A percentile compares a stretch with the other conserved stretches of the same genome.
Evolutionary conservation across 2,329 filamentous ascomycete genomes (phyloP).

Genomic region (Alternaria sp.): DNA sequence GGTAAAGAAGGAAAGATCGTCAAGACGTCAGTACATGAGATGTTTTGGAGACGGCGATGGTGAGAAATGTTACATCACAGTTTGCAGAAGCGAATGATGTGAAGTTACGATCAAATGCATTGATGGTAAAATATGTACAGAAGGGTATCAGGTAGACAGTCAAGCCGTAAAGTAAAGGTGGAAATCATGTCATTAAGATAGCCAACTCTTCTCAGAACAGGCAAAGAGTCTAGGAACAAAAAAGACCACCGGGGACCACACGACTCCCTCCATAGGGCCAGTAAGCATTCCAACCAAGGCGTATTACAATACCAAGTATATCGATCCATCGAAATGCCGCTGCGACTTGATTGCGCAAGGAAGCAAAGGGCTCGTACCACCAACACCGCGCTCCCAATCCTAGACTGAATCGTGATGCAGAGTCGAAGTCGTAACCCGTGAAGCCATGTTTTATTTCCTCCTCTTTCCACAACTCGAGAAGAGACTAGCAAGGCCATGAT

Average conservation of each 20-base stretch:
- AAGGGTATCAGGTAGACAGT: neutral
- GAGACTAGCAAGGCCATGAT: slow-evolving; percentile 10
- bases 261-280: slow-evolving; percentile 39
- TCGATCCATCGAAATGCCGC: slow-evolving; percentile 44
- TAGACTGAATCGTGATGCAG: slow-evolving; percentile 42
- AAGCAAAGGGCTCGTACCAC: slow-evolving; percentile 29
- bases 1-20: neutral
- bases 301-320: slow-evolving; percentile 42
- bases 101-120: neutral
- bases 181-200: slow-evolving; percentile 43
- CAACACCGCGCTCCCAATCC: slow-evolving; percentile 44
- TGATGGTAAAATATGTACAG: neutral
- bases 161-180: slow-evolving; percentile 21
- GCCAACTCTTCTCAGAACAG: slow-evolving; percentile 30
- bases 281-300: slow-evolving; percentile 40
- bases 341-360: slow-evolving; percentile 32
- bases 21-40: neutral
- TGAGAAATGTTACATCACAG: too few relatives aligned
- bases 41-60: neutral
- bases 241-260: slow-evolving; percentile 43
- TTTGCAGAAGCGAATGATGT: too few relatives aligned
- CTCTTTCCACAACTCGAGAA: slow-evolving; percentile 18
- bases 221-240: slow-evolving; percentile 43
- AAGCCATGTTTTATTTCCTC: slow-evolving; percentile 30
- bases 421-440: slow-evolving; percentile 41